Base-by-base conservation (phyloP, 1,284 basidiomycete species). In the Leccinum fuscescens region DNA sequence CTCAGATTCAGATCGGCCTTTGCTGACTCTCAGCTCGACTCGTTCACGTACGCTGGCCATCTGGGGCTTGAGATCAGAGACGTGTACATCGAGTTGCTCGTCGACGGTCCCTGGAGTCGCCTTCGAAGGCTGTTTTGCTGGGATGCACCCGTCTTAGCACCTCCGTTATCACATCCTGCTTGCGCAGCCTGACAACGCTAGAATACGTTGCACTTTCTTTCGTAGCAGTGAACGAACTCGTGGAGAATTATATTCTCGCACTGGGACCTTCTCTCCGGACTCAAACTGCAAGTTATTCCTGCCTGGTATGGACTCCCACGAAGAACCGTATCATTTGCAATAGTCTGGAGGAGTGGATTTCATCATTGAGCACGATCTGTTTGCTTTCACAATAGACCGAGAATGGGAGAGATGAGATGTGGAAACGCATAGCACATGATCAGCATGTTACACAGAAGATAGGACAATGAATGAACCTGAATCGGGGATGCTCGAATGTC, bases 31-130 rank as follows among this genome's bases (percentile, higher is more conserved):
- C 62, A 55, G 24, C 67, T 80, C 14, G 65, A 73, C 27, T 70
- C 72, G 4, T 80, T 81, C 65, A 59, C 60, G n/a, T 75, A 79
- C 57, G 67, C 64, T 56, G 73, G 72, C 17, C 66, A 77, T 55
- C 65, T 76, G n/a, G 76, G 70, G 6, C 78, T 79, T 61, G 74
- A 78, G 64, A 68, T 79, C 17, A 72, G 75, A 24, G 72, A 78
- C 59, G 44, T 48, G 2, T 76, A 76, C 57, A 69, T 80, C 39
- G 59, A 69, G 20, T 76, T 74, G 6, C 66, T 81, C 22, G 55
- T 69, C 12, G 57, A 64, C 4, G 64, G 64, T 6, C 67, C 72
- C 24, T 72, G 72, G 5, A 50, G 60, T 1, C 56, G 59, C n/a
- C 66, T 80, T 54, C 69, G 71, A 35, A 74, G 66, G 58, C 67